Evolutionary conservation across 2,329 filamentous ascomycete genomes (phyloP).

Genomic region (Pseudogymnoascus sp.): DNA sequence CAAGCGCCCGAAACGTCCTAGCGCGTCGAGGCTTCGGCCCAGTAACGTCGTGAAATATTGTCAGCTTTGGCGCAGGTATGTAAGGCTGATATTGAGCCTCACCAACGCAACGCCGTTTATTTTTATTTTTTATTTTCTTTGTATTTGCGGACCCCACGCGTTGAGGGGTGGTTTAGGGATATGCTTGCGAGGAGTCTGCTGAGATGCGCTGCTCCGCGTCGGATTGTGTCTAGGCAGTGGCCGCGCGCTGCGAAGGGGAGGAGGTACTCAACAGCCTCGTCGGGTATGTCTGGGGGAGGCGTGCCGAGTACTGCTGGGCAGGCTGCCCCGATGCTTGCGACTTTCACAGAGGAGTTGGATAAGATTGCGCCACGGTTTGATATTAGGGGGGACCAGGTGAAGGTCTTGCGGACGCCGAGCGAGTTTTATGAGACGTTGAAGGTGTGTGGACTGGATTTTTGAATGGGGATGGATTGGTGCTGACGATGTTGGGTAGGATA

Average conservation of each 20-base stretch:
- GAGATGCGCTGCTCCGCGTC: conserved; percentile 26
- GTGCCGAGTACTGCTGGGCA: neutral
- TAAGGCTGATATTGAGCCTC: conserved; percentile 8
- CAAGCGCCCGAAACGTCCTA: neutral
- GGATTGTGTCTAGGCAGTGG: conserved; percentile 16
- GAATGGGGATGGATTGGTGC: conserved; percentile 13
- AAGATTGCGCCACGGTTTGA: conserved; percentile 86
- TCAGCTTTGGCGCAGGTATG: neutral
- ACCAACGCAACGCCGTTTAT: neutral
- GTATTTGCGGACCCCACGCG: neutral
- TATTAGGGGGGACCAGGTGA: conserved; percentile 70
- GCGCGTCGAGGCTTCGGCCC: neutral
- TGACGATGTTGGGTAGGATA: conserved; percentile 45
- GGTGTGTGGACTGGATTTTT: conserved; percentile 38
- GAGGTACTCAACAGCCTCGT: conserved; percentile 21
- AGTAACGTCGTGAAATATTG: neutral
- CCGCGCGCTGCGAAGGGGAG: conserved; percentile 20
- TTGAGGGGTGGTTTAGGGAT: neutral
- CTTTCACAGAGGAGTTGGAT: conserved; percentile 68
- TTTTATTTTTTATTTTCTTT: neutral
- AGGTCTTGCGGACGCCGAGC: conserved; percentile 68
- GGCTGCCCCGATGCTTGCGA: conserved; percentile 42
- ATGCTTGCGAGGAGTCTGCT: conserved; percentile 31
- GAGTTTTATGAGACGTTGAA: conserved; percentile 91
- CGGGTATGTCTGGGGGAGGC: conserved; percentile 9